Percentiles rank a stretch among this genome's conserved stretches.
These are phyloP conservation scores for Pseudocohnilembus persalinus DNA, from an alignment of 169 alveolate genomes.

Conservation along the genomic window DNA sequence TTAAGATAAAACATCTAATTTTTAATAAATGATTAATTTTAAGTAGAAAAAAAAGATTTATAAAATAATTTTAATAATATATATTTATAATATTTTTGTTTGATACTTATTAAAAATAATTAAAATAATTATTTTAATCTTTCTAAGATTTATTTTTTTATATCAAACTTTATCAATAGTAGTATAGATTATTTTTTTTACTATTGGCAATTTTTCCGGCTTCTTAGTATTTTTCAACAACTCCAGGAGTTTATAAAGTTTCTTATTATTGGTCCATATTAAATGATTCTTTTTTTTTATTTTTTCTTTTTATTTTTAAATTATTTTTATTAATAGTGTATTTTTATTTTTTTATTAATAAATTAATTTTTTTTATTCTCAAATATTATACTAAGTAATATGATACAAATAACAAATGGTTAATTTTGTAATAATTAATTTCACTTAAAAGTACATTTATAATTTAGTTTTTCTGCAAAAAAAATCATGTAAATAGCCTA, in stretches of 20 bases:
- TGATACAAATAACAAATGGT: too few relatives aligned
- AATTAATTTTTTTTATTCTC: too few relatives aligned
- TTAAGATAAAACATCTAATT: constrained; percentile 52
- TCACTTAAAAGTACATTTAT: too few relatives aligned
- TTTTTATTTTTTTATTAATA: too few relatives aligned
- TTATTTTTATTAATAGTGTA: not conserved
- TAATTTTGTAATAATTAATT: too few relatives aligned
- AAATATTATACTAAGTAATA: not conserved
- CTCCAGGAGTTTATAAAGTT: constrained; percentile 69
- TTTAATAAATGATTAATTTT: not conserved
- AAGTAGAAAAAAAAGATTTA: constrained; percentile 1
- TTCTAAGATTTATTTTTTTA: constrained; percentile 5
- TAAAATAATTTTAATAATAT: too few relatives aligned
- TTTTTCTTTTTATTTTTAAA: constrained; percentile 6
- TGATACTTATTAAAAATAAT: too few relatives aligned
- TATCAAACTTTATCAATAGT: constrained; percentile 11
- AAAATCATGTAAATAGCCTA: too few relatives aligned
- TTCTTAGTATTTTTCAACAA: constrained; percentile 78
- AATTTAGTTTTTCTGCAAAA: too few relatives aligned
- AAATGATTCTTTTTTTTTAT: constrained; percentile 46
- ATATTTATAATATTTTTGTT: too few relatives aligned
- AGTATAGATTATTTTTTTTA: not conserved
- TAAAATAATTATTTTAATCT: too few relatives aligned
- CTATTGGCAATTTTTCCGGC: constrained; percentile 80
- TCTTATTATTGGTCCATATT: constrained; percentile 55